phyloP scores from a whole-genome alignment of 2,329 filamentous ascomycete species.

The Metarhizium sp. region DNA sequence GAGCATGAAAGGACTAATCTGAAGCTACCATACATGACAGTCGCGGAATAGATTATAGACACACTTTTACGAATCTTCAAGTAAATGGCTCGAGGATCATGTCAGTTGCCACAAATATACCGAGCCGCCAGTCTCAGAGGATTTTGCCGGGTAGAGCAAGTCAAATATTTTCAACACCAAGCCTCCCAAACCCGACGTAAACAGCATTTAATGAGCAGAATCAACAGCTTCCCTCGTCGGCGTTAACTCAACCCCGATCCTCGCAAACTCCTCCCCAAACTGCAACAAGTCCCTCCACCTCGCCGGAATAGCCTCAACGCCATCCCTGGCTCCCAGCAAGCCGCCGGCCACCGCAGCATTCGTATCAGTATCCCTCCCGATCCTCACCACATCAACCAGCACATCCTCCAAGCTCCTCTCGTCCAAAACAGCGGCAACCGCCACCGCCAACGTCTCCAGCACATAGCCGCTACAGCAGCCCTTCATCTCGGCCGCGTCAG shows the following conservation, averaged over 20 bases:
- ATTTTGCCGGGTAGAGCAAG: no score
- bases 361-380: neutral
- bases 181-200: no score
- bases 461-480: constrained; percentile 29
- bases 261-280: neutral
- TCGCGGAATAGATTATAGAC: no score
- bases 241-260: neutral
- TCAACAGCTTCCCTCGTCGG: no score
- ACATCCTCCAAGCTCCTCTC: constrained; percentile 29
- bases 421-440: constrained; percentile 33
- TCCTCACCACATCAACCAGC: constrained; percentile 31
- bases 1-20: no score
- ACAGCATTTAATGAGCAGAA: neutral
- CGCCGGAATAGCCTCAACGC: neutral
- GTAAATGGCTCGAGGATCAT: no score
- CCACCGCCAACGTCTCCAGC: constrained; percentile 30
- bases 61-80: no score
- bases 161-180: no score
- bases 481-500: constrained; percentile 14
- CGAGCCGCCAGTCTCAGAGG: no score
- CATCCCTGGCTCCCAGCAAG: neutral
- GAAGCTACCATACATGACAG: no score
- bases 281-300: neutral
- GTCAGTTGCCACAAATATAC: no score
- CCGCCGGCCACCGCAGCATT: neutral